Conservation (phyloP, 2,329 filamentous ascomycete species). For the Fusarium tricinctum region DNA sequence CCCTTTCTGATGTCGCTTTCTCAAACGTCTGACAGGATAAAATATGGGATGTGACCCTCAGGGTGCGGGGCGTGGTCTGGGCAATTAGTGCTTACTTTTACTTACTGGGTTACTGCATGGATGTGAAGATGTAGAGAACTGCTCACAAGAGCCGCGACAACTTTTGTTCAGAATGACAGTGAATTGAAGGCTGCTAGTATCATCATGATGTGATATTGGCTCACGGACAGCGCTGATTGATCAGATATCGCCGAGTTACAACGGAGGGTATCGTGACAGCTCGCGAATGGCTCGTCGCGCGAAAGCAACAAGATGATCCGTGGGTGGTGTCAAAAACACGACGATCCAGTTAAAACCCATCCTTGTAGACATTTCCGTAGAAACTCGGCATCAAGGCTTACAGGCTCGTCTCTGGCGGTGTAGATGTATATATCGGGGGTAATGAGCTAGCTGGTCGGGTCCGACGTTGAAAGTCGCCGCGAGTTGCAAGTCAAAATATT, state of each 20-base stretch:
- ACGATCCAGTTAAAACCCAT: neutral
- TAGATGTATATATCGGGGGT: constrained; percentile 18
- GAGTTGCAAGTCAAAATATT: neutral
- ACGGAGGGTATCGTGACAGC: constrained; percentile 25
- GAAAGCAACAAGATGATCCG: neutral
- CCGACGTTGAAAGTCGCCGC: constrained; percentile 8
- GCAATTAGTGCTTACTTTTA: constrained; percentile 35
- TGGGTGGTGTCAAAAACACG: constrained; percentile 9
- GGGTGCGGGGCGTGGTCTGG: constrained; percentile 24
- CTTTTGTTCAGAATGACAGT: neutral
- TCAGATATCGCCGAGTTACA: constrained; percentile 21
- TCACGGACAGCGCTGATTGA: constrained; percentile 12
- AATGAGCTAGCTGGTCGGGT: constrained; percentile 7
- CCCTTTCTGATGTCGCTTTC: constrained; percentile 27
- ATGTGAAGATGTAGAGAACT: neutral
- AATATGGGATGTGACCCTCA: constrained; percentile 28
- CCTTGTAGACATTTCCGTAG: constrained; percentile 25
- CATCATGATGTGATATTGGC: constrained; percentile 5
- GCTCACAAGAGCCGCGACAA: constrained; percentile 24
- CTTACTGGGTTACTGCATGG: neutral
- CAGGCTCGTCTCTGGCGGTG: neutral
- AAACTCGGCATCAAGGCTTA: constrained; percentile 9
- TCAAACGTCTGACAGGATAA: constrained; percentile 11
- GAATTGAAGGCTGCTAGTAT: neutral
- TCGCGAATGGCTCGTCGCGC: constrained; percentile 12